Evolutionary conservation across 441 rosid genomes (phyloP).

Genomic region (Pelargonium cotyledonis): DNA sequence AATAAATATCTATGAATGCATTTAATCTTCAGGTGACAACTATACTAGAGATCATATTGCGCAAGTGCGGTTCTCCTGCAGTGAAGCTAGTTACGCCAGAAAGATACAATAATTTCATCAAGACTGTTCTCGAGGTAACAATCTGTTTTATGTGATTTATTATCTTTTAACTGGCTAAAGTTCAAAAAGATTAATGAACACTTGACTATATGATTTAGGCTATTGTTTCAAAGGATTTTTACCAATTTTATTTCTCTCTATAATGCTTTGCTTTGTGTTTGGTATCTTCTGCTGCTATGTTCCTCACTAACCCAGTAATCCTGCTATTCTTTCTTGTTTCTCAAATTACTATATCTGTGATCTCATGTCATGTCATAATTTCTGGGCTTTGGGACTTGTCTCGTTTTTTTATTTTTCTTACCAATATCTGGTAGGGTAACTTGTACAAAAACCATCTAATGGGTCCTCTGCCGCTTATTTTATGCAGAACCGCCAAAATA

Average conservation of each 20-base stretch:
- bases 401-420: too few species aligned
- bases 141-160: constrained; percentile 8
- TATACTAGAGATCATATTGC: constrained; percentile 72
- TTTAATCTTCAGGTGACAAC: constrained; percentile 54
- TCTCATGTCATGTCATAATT: too few species aligned
- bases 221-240: too few species aligned
- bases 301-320: too few species aligned
- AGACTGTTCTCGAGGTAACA: constrained; percentile 63
- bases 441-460: neutral
- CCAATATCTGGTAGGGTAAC: neutral
- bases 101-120: constrained; percentile 58
- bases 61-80: constrained; percentile 78
- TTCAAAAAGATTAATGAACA: too few species aligned
- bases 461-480: neutral
- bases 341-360: too few species aligned
- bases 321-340: too few species aligned
- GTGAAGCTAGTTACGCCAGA: constrained; percentile 61
- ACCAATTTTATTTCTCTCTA: too few species aligned
- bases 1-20: neutral
- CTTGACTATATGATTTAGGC: too few species aligned
- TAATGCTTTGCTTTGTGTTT: too few species aligned
- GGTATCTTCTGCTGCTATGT: too few species aligned
- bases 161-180: neutral
- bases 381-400: too few species aligned
- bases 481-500: constrained; percentile 57